Evolutionary conservation across 805 yeast species (phyloP), one percentile per base, ranked within the genome.

Genomic region (Zygotorulaspora chibaensis): DNA sequence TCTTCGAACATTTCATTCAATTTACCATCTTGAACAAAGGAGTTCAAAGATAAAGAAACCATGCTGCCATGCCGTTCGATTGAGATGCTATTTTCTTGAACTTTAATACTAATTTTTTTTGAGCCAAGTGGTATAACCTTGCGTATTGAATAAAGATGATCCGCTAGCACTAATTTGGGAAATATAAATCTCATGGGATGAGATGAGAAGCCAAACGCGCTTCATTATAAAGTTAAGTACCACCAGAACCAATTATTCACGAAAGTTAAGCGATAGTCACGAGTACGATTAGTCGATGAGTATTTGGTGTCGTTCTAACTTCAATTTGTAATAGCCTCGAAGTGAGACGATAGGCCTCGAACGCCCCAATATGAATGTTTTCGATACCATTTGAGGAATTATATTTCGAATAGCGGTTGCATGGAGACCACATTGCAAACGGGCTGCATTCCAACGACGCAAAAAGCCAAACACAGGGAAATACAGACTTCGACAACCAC

Each of bases 1-100:
- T 66, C 66, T 40, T 65, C 64, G 48, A 66, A 58, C 64, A 59
- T 59, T 2, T 27, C n/a, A n/a, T n/a, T 43, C 10, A 13, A 37
- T 9, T 20, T 7, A 20, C 25, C 25, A 20, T 20, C 25, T 20
- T 20, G 25, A 20, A 5, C 7, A 20, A 7, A 20, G 25, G 25
- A 20, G 25, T 7, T 7, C 25, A 20, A 20, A 20, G 25, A 7
- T 4, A 29, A 29, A 29, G 33, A 29, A 29, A 29, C 15, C 4
- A 29, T 29, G 3, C 8, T 13, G 9, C 7, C 25, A 20, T 20
- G 7, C 25, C 25, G 25, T 7, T 20, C 4, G 7, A 20, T 20
- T 20, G 25, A 20, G 25, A 20, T 20, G 25, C 25, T 5, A 20
- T 20, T 20, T 20, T 7, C 33, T 29, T 13, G 4, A 29, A 12